phyloP scores from a whole-genome alignment of 352 stramenopile species.

The Blastocystis sp. region DNA sequence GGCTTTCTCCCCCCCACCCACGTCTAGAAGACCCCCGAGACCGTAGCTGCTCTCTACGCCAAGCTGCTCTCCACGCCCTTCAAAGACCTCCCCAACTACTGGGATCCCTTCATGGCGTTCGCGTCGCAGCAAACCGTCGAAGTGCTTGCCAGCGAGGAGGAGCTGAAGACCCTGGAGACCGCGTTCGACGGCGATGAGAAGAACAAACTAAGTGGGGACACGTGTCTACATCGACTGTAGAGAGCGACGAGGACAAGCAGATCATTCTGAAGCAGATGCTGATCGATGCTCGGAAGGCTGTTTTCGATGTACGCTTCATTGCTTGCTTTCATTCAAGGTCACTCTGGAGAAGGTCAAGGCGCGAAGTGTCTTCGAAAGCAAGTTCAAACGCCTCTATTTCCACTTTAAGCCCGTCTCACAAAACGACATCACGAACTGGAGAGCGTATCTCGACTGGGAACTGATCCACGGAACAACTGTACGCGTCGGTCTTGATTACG shows the following conservation, averaged over 20 bases:
- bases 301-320: conserved; percentile 26
- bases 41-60: neutral
- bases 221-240: neutral
- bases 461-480: neutral
- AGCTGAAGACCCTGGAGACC: conserved; percentile 3
- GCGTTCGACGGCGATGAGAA: neutral
- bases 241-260: conserved; percentile 55
- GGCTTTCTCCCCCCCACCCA: neutral
- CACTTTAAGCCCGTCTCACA: conserved; percentile 61
- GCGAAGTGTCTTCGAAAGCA: conserved; percentile 51
- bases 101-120: conserved; percentile 53
- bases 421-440: conserved; percentile 59
- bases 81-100: conserved; percentile 23
- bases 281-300: conserved; percentile 19
- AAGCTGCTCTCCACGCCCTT: conserved; percentile 27
- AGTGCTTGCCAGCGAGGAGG: neutral
- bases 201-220: neutral
- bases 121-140: conserved; percentile 39
- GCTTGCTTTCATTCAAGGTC: neutral
- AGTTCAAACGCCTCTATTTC: conserved; percentile 61
- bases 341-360: conserved; percentile 32
- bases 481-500: neutral
- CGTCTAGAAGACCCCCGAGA: conserved; percentile 15
- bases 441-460: conserved; percentile 52
- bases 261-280: conserved; percentile 57